These are phyloP conservation scores for Desmodesmus armatus DNA, from an alignment of 139 green algal genomes.

Conservation along the genomic window DNA sequence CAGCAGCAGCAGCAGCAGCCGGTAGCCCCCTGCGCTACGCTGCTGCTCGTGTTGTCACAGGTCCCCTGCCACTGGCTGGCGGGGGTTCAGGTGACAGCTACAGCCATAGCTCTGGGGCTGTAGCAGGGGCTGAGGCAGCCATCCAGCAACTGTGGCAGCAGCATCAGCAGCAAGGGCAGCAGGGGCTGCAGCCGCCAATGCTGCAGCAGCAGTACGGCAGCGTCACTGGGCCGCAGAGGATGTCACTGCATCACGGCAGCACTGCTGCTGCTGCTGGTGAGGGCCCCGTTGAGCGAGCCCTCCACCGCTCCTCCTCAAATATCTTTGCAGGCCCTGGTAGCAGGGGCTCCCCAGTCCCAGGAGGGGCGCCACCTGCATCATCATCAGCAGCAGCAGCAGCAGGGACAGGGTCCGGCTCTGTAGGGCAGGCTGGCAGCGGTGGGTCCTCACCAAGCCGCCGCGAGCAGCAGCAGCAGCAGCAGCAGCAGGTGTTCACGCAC, in stretches of 20 bases:
- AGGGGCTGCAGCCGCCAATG: background rate
- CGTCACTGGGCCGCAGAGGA: no score
- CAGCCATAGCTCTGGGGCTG: background rate
- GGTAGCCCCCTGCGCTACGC: background rate
- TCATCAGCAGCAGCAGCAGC: constrained; percentile 28
- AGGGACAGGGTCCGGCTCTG: no score
- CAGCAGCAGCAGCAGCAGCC: background rate
- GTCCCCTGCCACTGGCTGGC: no score
- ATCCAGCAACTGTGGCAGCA: constrained; percentile 1
- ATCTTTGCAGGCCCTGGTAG: background rate
- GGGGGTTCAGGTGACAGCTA: background rate
- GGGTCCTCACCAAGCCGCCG: background rate
- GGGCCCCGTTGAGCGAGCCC: background rate
- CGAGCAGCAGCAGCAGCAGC: constrained; percentile 32
- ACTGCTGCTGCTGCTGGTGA: background rate
- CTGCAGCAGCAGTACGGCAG: no score
- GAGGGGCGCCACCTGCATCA: constrained; percentile 8
- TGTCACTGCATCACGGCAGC: background rate
- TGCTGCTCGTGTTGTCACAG: no score
- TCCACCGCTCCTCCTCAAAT: background rate
- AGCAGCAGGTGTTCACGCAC: constrained; percentile 23
- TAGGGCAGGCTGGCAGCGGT: no score
- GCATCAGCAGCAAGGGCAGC: background rate
- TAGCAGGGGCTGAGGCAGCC: background rate
- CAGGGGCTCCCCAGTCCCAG: background rate